These are phyloP conservation scores for Debaryomyces prosopidis DNA, from an alignment of 805 yeast genomes.

Conservation along the genomic window DNA sequence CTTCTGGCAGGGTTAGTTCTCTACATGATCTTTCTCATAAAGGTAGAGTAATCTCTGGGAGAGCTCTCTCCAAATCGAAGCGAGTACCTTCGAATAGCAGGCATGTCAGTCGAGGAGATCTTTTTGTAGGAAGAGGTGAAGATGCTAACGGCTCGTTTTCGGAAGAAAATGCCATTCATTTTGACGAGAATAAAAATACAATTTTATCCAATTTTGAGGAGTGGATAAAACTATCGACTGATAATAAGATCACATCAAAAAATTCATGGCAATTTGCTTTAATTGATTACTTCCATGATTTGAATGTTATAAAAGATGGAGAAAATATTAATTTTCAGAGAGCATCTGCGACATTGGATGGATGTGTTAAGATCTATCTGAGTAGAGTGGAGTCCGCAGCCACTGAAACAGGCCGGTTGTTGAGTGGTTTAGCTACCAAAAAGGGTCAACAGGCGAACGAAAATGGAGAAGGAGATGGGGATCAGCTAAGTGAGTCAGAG, in stretches of 20 bases:
- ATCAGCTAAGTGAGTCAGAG: conserved; percentile 14
- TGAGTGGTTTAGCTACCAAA: conserved; percentile 26
- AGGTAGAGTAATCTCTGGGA: conserved; percentile 28
- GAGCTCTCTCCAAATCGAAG: conserved; percentile 17
- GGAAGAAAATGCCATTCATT: conserved; percentile 41
- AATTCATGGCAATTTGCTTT: conserved; percentile 91
- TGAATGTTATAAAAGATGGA: conserved; percentile 71
- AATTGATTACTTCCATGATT: conserved; percentile 88
- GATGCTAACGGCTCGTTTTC: conserved; percentile 18
- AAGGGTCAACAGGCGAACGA: conserved; percentile 21
- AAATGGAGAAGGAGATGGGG: conserved; percentile 14
- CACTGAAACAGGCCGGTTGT: conserved; percentile 34
- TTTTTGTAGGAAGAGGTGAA: conserved; percentile 18
- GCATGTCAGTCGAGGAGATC: conserved; percentile 14
- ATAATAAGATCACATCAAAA: conserved; percentile 68
- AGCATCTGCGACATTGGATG: conserved; percentile 37
- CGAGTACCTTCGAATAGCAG: conserved; percentile 13
- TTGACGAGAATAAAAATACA: conserved; percentile 43
- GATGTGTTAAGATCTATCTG: conserved; percentile 38
- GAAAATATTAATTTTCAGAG: conserved; percentile 46
- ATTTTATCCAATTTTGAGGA: conserved; percentile 47
- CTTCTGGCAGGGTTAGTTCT: conserved; percentile 15
- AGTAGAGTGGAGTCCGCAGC: conserved; percentile 38
- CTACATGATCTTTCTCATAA: conserved; percentile 28
- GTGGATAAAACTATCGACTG: conserved; percentile 47